Percentiles rank a stretch among this genome's conserved stretches.
Conservation (phyloP, 2,329 filamentous ascomycete species). For the Didymella segeticola region DNA sequence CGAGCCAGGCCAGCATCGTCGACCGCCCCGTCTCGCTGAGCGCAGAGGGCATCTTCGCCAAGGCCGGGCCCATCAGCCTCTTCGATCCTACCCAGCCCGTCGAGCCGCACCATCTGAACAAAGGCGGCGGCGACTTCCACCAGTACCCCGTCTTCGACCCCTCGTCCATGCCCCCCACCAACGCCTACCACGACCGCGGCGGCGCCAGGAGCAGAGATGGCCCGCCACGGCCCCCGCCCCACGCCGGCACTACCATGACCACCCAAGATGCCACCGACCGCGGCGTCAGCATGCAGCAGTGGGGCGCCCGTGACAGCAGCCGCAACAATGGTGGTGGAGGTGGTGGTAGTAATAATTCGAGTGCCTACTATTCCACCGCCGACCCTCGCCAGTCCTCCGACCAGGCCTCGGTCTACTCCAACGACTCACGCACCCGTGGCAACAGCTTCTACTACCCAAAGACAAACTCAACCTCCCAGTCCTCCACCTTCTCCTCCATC, state of each 20-base stretch:
- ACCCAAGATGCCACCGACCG: slow-evolving; percentile 67
- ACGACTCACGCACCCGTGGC: slow-evolving; percentile 64
- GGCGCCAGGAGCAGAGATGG: slow-evolving; percentile 57
- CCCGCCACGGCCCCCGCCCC: slow-evolving; percentile 66
- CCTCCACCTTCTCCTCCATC: slow-evolving; percentile 55
- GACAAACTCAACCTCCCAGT: slow-evolving; percentile 58
- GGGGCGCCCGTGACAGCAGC: slow-evolving; percentile 58
- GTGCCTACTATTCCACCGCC: slow-evolving; percentile 37
- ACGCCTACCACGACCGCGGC: slow-evolving; percentile 52
- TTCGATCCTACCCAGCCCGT: slow-evolving; percentile 76
- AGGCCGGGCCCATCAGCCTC: slow-evolving; percentile 86
- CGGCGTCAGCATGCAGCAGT: slow-evolving; percentile 78
- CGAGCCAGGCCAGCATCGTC: slow-evolving; percentile 66
- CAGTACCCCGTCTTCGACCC: slow-evolving; percentile 82
- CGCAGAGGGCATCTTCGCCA: slow-evolving; percentile 70
- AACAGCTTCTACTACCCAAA: slow-evolving; percentile 58
- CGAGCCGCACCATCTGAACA: slow-evolving; percentile 83
- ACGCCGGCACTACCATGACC: slow-evolving; percentile 67
- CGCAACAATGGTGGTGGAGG: too few relatives aligned
- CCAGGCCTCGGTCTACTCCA: slow-evolving; percentile 69
- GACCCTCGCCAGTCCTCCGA: slow-evolving; percentile 67
- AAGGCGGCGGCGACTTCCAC: slow-evolving; percentile 78
- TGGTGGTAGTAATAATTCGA: too few relatives aligned
- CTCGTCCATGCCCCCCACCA: slow-evolving; percentile 56
- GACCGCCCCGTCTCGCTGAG: slow-evolving; percentile 72